Base-by-base conservation (phyloP, 495 filamentous ascomycete genomes). In the Astrothelium macrocarpum region DNA sequence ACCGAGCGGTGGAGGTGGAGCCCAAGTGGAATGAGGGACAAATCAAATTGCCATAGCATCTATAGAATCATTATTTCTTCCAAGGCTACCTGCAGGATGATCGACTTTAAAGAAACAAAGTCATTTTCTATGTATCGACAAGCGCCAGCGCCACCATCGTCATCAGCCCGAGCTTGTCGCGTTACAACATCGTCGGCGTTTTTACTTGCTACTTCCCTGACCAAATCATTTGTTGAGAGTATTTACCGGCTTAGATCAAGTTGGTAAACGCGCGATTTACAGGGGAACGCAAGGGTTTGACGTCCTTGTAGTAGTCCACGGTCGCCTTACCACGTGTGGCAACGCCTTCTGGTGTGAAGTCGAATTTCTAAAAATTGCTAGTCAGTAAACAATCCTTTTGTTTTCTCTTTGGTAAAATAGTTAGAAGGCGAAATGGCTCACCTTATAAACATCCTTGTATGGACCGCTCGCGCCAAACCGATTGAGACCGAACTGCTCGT, bases 401-500 rank as follows among this genome's bases (percentile, higher is more conserved):
- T 5, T 39, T 11, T 9, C 42, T 26, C 11, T 20, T 2, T 2
- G 45, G 25, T 23, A 62, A 28, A 20, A 25, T 32, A 18, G 16
- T 36, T 26, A 9, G 10, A 59, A 34, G 1, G 4, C 14, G 25
- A 28, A 25, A 20, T 36, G 23, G 72, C 85, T 77, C 85, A 88
- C 90, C 82, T 87, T 87, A 80, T 98, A 98, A 61, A 98, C 91
- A 71, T 97, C 85, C 86, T 95, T 95, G 81, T 97, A 98, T 66
- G 94, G 85, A 68, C 92, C 94, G 61, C 88, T 92, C 69, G 91
- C 92, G 84, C 94, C 94, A 77, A 98, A 98, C 72, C 94, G 84
- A 87, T 98, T 97, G 43, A 98, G 85, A 73, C 94, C 94, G 73
- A 98, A 98, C 80, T 98, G 94, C 85, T 98, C 94, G 77, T 98